Evolutionary conservation across 179 eudicot species (phyloP).

Genomic region (Silene coronaria): DNA sequence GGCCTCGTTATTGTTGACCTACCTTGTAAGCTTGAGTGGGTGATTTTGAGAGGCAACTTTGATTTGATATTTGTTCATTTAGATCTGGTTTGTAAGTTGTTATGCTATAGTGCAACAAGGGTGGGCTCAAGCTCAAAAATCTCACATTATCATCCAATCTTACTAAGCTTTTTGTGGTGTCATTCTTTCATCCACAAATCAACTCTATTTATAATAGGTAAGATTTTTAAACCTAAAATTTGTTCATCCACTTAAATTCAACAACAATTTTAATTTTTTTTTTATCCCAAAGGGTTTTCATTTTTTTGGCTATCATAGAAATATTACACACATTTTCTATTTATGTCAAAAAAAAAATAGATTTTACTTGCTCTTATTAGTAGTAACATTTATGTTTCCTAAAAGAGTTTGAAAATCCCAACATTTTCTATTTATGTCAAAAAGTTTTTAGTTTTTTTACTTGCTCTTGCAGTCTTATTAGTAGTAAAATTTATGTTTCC

Average conservation of each 20-base stretch:
- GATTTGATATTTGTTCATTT: background rate
- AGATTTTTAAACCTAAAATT: background rate
- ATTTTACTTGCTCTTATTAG: background rate
- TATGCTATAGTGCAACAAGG: background rate
- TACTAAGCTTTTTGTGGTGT: background rate
- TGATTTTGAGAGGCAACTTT: background rate
- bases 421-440: background rate
- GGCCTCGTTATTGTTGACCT: too few species aligned
- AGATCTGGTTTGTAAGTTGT: background rate
- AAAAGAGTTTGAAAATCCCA: background rate
- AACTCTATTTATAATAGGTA: constrained; percentile 7
- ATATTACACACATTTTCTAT: background rate
- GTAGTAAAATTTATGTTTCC: constrained; percentile 12
- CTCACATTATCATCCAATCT: background rate
- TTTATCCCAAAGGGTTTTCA: background rate
- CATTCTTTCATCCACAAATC: constrained; percentile 20
- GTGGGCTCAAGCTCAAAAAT: background rate
- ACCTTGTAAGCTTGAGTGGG: background rate
- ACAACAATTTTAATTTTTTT: too few species aligned
- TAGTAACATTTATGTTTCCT: constrained; percentile 15
- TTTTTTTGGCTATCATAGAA: too few species aligned
- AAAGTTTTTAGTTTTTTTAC: background rate
- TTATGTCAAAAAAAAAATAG: background rate
- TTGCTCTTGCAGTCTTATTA: constrained; percentile 4
- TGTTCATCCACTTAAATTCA: constrained; percentile 5